A percentile compares a stretch with the other conserved stretches of the same genome.
These are phyloP conservation scores for Talaromyces sp. DNA, from an alignment of 2,329 filamentous ascomycete genomes.

Conservation along the genomic window DNA sequence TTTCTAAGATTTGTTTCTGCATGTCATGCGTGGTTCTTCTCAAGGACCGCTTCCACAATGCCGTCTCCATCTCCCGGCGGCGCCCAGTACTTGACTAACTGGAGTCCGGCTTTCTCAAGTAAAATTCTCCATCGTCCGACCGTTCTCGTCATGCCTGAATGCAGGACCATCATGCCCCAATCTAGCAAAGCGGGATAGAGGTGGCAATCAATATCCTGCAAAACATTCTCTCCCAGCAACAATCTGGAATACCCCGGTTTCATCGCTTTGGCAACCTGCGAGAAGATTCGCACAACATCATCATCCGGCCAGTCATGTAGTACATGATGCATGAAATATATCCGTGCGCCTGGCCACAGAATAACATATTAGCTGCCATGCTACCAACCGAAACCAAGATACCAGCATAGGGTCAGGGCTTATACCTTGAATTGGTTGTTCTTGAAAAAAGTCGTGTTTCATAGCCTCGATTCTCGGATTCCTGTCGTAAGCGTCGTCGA, in stretches of 20 bases:
- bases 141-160: slow-evolving; percentile 17
- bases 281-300: slow-evolving; percentile 9
- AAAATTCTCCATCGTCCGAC: slow-evolving; percentile 12
- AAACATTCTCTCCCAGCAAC: slow-evolving; percentile 15
- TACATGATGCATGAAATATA: slow-evolving; percentile 18
- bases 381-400: background rate
- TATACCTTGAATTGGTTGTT: slow-evolving; percentile 20
- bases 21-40: background rate
- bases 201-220: slow-evolving; percentile 12
- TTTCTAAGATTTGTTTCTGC: slow-evolving; percentile 11
- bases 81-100: slow-evolving; percentile 27
- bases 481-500: slow-evolving; percentile 23
- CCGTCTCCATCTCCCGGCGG: slow-evolving; percentile 18
- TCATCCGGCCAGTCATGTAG: slow-evolving; percentile 17
- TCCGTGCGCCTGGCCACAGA: slow-evolving; percentile 8
- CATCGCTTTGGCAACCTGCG: slow-evolving; percentile 11
- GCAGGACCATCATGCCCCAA: slow-evolving; percentile 16
- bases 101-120: slow-evolving; percentile 22
- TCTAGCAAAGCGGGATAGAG: slow-evolving; percentile 10
- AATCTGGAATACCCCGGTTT: slow-evolving; percentile 14
- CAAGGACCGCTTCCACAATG: slow-evolving; percentile 16
- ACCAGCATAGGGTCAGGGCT: background rate
- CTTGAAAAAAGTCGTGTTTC: slow-evolving; percentile 14
- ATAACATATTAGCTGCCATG: background rate
- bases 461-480: slow-evolving; percentile 26